Evolutionary conservation across 2,329 filamentous ascomycete species (phyloP), one percentile per base, ranked within the genome.

Genomic region (Aureobasidium sp.): DNA sequence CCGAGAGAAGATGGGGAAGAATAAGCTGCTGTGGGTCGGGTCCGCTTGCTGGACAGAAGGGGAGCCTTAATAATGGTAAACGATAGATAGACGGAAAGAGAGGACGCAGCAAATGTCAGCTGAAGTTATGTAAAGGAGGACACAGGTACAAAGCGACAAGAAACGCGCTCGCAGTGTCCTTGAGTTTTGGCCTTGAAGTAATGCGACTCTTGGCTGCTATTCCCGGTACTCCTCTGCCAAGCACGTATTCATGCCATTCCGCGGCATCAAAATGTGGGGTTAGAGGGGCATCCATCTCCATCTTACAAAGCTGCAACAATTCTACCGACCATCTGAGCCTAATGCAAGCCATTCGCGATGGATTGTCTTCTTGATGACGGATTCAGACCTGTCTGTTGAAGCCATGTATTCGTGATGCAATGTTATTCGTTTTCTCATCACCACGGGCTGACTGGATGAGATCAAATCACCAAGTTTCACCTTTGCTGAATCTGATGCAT

Each of bases 121-220:
- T n/a, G 36, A 46, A 6, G 29, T 6, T 27, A 46, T 34, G 53
- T 26, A 13, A 36, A 39, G 24, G 5, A 27, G 13, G 20, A 20
- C 26, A 41, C n/a, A 47, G 24, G 44, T 27, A 34, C 52, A 34
- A 53, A 39, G 26, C 51, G 41, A 32, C 37, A 55, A 56, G 39
- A 44, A 44, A 43, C 15, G 52, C 26, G 24, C 26, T 47, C 39
- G 41, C n/a, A 52, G 10, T 55, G 36, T 41, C 32, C 7, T 34
- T 9, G 32, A 34, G 32, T 34, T 34, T 26, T 55, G 36, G 36
- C n/a, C 36, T 57, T 26, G 7, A 57, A 15, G 26, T 34, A 29
- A 32, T 44, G 53, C 17, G 20, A 44, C 53, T 44, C 52, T 56
- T 44, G 52, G 52, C 52, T 55, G 51, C 51, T 55, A 55, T 55